phyloP scores from a whole-genome alignment of 140 eudicot genomes.

The Bidens hawaiensis region DNA sequence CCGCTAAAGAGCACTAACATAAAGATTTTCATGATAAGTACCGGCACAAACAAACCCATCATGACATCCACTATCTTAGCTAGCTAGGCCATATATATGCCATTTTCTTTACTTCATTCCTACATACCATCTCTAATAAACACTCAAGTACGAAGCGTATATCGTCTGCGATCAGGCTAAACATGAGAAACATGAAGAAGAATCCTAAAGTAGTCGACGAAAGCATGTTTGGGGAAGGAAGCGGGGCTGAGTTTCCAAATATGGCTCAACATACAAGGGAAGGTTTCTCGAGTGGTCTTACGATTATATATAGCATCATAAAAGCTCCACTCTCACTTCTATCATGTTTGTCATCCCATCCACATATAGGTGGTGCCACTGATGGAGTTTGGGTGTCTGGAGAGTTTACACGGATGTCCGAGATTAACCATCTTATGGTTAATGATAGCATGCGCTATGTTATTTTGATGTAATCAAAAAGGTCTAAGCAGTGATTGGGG shows the following conservation, averaged over 20 bases:
- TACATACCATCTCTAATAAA: not conserved
- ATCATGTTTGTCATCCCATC: conserved; percentile 39
- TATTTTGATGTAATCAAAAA: conserved; percentile 47
- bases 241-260: conserved; percentile 22
- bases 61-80: conserved; percentile 34
- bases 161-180: conserved; percentile 25
- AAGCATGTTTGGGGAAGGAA: conserved; percentile 39
- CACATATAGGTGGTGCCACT: conserved; percentile 30
- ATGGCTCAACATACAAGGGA: conserved; percentile 20
- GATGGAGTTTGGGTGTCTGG: conserved; percentile 59
- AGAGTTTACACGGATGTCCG: conserved; percentile 41
- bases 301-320: conserved; percentile 34
- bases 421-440: conserved; percentile 51
- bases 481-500: conserved; percentile 6
- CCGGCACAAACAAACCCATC: conserved; percentile 46
- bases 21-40: conserved; percentile 35
- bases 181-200: conserved; percentile 34
- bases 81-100: conserved; percentile 17
- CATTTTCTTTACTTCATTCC: conserved; percentile 26
- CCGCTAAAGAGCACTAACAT: conserved; percentile 36
- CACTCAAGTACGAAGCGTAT: conserved; percentile 23
- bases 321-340: conserved; percentile 46
- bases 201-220: conserved; percentile 57
- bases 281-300: conserved; percentile 31
- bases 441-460: conserved; percentile 60